Base-by-base conservation (phyloP, 2,329 filamentous ascomycete genomes). In the Fusarium udum region DNA sequence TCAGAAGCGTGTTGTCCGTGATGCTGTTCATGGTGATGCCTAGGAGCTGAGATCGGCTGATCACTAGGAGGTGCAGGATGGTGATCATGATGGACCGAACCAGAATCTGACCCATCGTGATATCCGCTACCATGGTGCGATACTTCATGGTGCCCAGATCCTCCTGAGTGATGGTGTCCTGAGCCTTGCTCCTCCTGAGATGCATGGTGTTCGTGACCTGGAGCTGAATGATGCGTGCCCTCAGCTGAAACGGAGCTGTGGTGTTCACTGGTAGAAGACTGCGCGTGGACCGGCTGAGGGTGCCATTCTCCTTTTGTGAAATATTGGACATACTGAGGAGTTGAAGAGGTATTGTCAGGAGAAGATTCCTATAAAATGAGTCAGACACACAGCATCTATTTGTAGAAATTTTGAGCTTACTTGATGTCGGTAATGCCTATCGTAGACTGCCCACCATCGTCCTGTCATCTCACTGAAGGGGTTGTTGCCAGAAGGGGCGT, bases 361-460 rank as follows among this genome's bases (percentile, higher is more conserved):
- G 64, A 42, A 39, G 67, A 62, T 69, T 79, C 76, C 77, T 79
- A 28, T 7, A 31, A 42, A 32, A 24, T 20, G 42, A 22, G 55
- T 79, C 43, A 77, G 67, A 51, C 42, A 24, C 11, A 31, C 6
- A 26, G 34, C 11, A 28, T 24, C 31, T 46, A 34, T 13, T 14
- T 42, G 16, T 6, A 26, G 8, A 24, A 28, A 24, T 49, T 7
- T 36, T 26, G 13, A 64, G 81, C 85, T 69, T 80, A 90, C 89
- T 71, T 85, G 78, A 76, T 80, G 80, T 73, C 88, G 87, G 80
- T 97, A 95, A 84, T 98, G 95, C 71, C 90, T 88, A 83, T 98
- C 95, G 80, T 97, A 97, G 46, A 97, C 93, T 49, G 94, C 90
- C 95, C 95, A 99, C 96, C 96, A 99, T 78, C 91, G 90, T 67